Conservation (phyloP, 2,329 filamentous ascomycete species). For the Lojkania enalia region DNA sequence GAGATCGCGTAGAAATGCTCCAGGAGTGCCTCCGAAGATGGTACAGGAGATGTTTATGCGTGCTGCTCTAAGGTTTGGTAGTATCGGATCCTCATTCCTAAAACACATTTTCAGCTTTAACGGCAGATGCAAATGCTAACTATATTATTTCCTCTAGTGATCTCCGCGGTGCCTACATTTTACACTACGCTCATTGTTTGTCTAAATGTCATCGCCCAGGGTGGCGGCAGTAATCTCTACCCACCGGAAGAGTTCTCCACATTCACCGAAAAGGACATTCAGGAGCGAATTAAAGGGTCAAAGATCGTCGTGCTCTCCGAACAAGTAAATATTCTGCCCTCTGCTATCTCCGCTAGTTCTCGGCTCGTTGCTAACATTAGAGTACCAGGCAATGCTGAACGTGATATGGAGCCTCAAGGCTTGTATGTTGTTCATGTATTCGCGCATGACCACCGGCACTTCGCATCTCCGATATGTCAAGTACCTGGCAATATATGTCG, state of each 20-base stretch:
- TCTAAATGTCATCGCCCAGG: constrained; percentile 46
- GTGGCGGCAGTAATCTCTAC: constrained; percentile 51
- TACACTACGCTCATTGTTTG: constrained; percentile 49
- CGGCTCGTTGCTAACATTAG: neutral
- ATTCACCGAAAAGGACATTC: constrained; percentile 45
- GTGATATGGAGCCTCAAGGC: constrained; percentile 61
- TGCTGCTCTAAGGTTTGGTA: too few species aligned
- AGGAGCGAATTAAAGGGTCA: constrained; percentile 49
- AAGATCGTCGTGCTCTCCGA: constrained; percentile 52
- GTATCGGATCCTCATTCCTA: too few species aligned
- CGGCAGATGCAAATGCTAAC: too few species aligned
- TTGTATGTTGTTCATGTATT: constrained; percentile 62
- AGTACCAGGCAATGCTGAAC: constrained; percentile 60
- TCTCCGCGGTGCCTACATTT: constrained; percentile 29
- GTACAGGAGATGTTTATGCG: too few species aligned
- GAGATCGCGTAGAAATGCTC: too few species aligned
- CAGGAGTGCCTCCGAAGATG: too few species aligned
- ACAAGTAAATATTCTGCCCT: constrained; percentile 38
- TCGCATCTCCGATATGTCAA: constrained; percentile 51
- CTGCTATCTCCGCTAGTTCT: neutral
- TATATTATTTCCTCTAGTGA: too few species aligned
- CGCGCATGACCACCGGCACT: constrained; percentile 57
- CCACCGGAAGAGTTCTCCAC: constrained; percentile 41
- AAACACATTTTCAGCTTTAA: too few species aligned
- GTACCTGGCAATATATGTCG: constrained; percentile 54